These are phyloP conservation scores for Kalmusia sp. DNA, from an alignment of 2,329 filamentous ascomycete genomes.

Conservation along the genomic window DNA sequence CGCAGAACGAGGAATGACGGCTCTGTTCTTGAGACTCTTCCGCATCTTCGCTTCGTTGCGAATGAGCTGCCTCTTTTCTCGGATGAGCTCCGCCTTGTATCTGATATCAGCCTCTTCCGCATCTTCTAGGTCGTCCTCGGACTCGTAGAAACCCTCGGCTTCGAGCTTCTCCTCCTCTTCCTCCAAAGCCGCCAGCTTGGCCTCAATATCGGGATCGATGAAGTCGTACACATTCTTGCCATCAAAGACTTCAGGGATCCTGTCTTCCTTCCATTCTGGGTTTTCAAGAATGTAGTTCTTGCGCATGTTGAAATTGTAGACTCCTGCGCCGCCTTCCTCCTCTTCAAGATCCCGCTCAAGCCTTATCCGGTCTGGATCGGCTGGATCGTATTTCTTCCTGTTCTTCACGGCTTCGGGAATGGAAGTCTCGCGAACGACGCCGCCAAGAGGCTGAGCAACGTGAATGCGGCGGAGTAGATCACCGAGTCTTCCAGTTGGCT, in stretches of 20 bases:
- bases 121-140: slow-evolving; percentile 75
- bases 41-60: slow-evolving; percentile 94
- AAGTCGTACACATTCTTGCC: slow-evolving; percentile 98
- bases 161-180: slow-evolving; percentile 95
- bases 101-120: slow-evolving; percentile 86
- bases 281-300: slow-evolving; percentile 86
- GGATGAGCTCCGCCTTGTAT: slow-evolving; percentile 92
- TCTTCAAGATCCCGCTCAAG: slow-evolving; percentile 88
- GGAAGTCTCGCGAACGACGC: slow-evolving; percentile 78
- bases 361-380: slow-evolving; percentile 81
- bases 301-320: slow-evolving; percentile 92
- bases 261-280: slow-evolving; percentile 94
- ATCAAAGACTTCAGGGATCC: slow-evolving; percentile 90
- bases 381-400: slow-evolving; percentile 87
- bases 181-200: slow-evolving; percentile 88
- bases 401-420: slow-evolving; percentile 85
- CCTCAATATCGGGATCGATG: slow-evolving; percentile 94
- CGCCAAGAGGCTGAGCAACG: slow-evolving; percentile 91
- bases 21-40: slow-evolving; percentile 96
- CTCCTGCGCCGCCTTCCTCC: slow-evolving; percentile 92
- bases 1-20: slow-evolving; percentile 84
- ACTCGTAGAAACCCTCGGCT: slow-evolving; percentile 92
- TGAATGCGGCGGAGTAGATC: slow-evolving; percentile 95
- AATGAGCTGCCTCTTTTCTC: slow-evolving; percentile 91
- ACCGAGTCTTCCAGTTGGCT: slow-evolving; percentile 80